Base-by-base conservation (phyloP, 176 grass and related monocot genomes). In the Carex pumila region DNA sequence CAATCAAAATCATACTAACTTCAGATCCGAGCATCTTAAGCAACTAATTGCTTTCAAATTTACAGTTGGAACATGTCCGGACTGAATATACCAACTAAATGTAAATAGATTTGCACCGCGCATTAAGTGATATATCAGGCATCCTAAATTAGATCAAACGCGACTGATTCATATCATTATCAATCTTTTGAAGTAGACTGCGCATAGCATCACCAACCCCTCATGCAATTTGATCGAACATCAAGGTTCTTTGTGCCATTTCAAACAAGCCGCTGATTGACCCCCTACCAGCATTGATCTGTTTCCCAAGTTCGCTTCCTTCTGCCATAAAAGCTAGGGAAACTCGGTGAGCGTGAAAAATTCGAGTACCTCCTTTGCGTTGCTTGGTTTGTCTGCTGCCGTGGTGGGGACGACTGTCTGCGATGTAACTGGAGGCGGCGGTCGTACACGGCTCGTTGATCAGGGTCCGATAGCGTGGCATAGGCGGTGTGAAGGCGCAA, bases 251-350 rank as follows among this genome's bases (percentile, higher is more conserved):
- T 63, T 19, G 45, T 22, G 39, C 54, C 79, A 43, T 47, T 81
- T 52, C 21, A 34, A 50, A 17, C 22, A 41, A 67, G 45, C n/a
- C 36, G 2, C 17, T 37, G 31, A 49, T 67, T 47, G 12, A 1
- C 2, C 8, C 12, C 1, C 15, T 45, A 83, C 84, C 85, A 86
- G 85, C 87, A 88, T 76, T 61, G 81, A 65, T 86, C 88, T 1
- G 85, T 92, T 81, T 83, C 62, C 79, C 74, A 91, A 68, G 64
- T 50, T 13, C 65, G 12, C 43, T 83, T 62, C 11, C 30, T 61
- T 21, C 54, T 41, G 3, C 58, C 37, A 5, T 68, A 14, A 84
- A 64, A 71, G 52, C 61, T 37, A 3, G 82, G 76, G 22, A 83
- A 83, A 68, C 19, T 83, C 30, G 80, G 80, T 6, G 80, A 83